phyloP scores from a whole-genome alignment of 345 rosid species.

The Odontarrhena argentea region DNA sequence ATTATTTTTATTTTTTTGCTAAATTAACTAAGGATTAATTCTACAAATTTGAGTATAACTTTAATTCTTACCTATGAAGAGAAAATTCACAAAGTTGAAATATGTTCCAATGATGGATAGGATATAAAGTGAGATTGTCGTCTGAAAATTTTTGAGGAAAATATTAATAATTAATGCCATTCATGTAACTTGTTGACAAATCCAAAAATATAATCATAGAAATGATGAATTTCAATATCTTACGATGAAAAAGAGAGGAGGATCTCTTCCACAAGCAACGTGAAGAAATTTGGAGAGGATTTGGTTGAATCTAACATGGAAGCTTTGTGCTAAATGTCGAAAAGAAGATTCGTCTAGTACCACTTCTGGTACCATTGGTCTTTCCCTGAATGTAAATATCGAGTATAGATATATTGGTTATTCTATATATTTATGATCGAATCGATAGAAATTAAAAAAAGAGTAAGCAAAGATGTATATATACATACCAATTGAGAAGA shows the following conservation, averaged over 20 bases:
- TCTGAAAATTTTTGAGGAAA: slow-evolving; percentile 38
- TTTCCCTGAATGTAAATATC: slow-evolving; percentile 47
- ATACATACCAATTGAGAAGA: slow-evolving; percentile 58
- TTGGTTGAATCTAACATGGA: slow-evolving; percentile 54
- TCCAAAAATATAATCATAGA: neutral
- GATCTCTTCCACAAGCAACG: slow-evolving; percentile 70
- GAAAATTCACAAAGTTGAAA: slow-evolving; percentile 73
- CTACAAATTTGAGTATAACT: neutral
- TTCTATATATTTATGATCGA: neutral
- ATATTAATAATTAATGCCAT: neutral
- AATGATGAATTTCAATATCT: slow-evolving; percentile 12
- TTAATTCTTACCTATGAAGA: slow-evolving; percentile 61
- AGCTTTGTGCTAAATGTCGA: slow-evolving; percentile 44
- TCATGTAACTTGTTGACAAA: neutral
- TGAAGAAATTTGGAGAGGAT: slow-evolving; percentile 49
- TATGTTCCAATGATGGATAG: slow-evolving; percentile 71
- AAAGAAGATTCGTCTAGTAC: slow-evolving; percentile 50
- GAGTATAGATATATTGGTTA: neutral
- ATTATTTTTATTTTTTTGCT: neutral
- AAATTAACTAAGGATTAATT: neutral
- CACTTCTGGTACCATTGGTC: slow-evolving; percentile 51
- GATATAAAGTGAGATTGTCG: slow-evolving; percentile 54
- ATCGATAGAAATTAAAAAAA: neutral
- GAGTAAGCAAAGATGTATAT: neutral
- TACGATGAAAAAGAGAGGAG: slow-evolving; percentile 63